Percentiles rank a stretch among this genome's conserved stretches.
These are phyloP conservation scores for Suhomyces maxii DNA, from an alignment of 1,139 yeast species.

Conservation along the genomic window DNA sequence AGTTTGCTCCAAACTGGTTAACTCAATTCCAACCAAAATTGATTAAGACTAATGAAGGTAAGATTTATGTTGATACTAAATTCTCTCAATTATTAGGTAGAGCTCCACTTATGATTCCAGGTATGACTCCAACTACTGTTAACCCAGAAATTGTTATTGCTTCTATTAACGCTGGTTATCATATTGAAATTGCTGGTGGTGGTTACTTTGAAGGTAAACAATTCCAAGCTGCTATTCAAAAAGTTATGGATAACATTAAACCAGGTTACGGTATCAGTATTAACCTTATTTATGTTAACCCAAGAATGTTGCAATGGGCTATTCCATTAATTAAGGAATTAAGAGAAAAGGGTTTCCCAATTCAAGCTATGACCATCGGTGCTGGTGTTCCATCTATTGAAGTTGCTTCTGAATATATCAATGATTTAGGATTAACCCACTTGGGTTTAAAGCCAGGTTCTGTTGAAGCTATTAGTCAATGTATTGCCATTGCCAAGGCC, in stretches of 20 bases:
- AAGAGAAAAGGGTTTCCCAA: constrained; percentile 91
- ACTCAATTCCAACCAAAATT: constrained; percentile 84
- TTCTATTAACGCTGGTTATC: constrained; percentile 93
- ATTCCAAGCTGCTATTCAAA: constrained; percentile 74
- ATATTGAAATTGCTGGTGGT: constrained; percentile 98
- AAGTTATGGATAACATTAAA: constrained; percentile 60
- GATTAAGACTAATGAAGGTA: constrained; percentile 69
- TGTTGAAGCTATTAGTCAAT: constrained; percentile 85
- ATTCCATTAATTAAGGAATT: constrained; percentile 89
- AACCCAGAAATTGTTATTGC: constrained; percentile 93
- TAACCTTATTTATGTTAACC: constrained; percentile 92
- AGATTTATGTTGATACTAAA: constrained; percentile 86
- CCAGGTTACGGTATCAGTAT: constrained; percentile 92
- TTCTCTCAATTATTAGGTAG: constrained; percentile 89
- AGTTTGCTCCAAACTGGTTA: constrained; percentile 90
- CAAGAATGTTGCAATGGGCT: constrained; percentile 98
- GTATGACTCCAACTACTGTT: constrained; percentile 98
- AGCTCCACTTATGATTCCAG: constrained; percentile 97
- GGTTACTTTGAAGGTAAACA: constrained; percentile 79
- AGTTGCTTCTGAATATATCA: constrained; percentile 94
- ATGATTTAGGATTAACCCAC: constrained; percentile 88
- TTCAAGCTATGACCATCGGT: constrained; percentile 94
- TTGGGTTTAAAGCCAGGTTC: constrained; percentile 98
- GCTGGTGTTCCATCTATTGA: constrained; percentile 99
- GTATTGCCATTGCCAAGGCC: constrained; percentile 87